Evolutionary conservation across 805 yeast species (phyloP), one percentile per base, ranked within the genome.

Genomic region (Cyberlindnera bimundalis): DNA sequence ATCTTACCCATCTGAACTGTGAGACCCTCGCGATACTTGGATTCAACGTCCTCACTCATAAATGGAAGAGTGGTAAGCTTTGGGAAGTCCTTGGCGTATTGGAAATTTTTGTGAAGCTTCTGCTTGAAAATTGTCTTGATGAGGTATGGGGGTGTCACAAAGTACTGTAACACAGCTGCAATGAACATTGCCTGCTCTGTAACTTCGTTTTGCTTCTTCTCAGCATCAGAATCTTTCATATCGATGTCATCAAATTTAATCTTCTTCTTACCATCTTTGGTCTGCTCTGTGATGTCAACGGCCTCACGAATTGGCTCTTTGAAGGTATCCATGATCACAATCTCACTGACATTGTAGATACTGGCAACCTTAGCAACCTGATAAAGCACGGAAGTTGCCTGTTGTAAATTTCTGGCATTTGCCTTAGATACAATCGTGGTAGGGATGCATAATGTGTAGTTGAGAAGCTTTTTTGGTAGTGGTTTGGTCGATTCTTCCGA

Each of bases 101-200:
- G 70, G 58, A 84, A 76, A 55, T 77, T 73, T 27, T 65, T 60
- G 19, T 60, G 43, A 45, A 66, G 55, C 50, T 68, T 64, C 18
- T 70, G 64, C 46, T 73, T 69, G 65, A 88, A 86, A 5, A 82
- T 70, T 2, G 80, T 62, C 45, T 81, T 80, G 15, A 80, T 74
- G 31, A 89, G 67, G 56, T 89, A 86, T 35, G 87, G 84, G 2
- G 96, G 96, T 0, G 96, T 88, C 13, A 88, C 78, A 55, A 86
- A 86, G 57, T 67, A 88, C 57, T 87, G 95, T 42, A 89, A 64
- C 29, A 89, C 66, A 1, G 81, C 68, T 1, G 91, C 89, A 40
- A 87, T 70, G 7, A 80, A 55, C 56, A 80, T 61, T 0, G 81
- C 64, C 27, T 68, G 67, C 43, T 67, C 36, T 60, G 53, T 37